Conservation (phyloP, 2,329 filamentous ascomycete species). For the Raffaelea albimanens region DNA sequence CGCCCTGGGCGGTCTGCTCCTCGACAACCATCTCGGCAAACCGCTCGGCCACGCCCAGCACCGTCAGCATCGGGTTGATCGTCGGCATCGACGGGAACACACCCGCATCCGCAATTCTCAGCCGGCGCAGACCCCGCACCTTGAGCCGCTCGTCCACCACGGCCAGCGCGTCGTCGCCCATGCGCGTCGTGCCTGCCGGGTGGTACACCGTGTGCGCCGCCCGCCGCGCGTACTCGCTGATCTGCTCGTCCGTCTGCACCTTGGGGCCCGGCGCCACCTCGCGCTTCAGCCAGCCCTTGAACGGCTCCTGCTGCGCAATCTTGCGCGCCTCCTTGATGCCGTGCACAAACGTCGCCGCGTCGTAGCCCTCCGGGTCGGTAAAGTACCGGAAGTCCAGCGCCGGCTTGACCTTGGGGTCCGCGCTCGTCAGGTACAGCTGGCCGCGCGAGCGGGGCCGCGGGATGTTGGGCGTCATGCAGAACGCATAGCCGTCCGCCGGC, state of each 20-base stretch:
- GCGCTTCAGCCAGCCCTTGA: constrained; percentile 13
- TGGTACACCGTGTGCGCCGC: constrained; percentile 14
- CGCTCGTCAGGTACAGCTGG: constrained; percentile 15
- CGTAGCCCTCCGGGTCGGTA: constrained; percentile 37
- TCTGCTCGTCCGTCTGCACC: constrained; percentile 41
- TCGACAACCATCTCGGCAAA: constrained; percentile 75
- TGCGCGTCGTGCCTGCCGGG: constrained; percentile 14
- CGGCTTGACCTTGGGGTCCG: constrained; percentile 14
- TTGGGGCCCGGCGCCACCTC: constrained; percentile 54
- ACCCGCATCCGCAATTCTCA: constrained; percentile 16
- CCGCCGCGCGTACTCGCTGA: constrained; percentile 14
- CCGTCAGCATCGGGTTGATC: constrained; percentile 56
- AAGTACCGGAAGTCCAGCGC: constrained; percentile 17
- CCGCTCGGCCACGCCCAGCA: constrained; percentile 73
- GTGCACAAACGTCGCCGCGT: constrained; percentile 12
- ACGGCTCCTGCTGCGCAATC: constrained; percentile 12
- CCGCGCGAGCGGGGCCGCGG: constrained; percentile 72
- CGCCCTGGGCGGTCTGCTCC: constrained; percentile 41
- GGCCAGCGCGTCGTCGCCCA: constrained; percentile 13
- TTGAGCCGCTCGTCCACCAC: constrained; percentile 14
- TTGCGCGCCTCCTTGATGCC: constrained; percentile 12
- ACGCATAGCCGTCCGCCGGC: constrained; percentile 55
- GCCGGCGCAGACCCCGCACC: constrained; percentile 24
- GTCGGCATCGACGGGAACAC: constrained; percentile 15
- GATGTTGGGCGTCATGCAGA: constrained; percentile 92